A percentile compares a stretch with the other conserved stretches of the same genome.
phyloP scores from a whole-genome alignment of 2,329 filamentous ascomycete species.

The Apiospora saccharicola region DNA sequence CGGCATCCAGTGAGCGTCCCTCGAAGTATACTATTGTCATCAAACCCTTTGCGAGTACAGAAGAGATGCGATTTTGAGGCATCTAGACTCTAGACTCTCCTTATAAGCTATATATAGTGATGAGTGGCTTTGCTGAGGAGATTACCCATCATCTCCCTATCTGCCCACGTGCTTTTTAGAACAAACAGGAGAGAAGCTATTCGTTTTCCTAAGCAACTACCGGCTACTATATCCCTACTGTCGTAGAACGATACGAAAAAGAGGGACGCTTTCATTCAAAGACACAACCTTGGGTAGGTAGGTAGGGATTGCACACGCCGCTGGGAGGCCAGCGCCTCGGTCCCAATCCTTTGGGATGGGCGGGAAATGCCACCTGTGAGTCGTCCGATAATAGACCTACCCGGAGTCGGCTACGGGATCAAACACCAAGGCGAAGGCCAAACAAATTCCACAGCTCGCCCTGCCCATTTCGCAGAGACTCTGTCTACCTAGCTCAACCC shows the following conservation, averaged over 20 bases:
- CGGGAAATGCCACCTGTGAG: background rate
- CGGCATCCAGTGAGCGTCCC: too few species aligned
- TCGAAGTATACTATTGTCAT: background rate
- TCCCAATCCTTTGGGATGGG: background rate
- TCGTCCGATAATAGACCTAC: background rate
- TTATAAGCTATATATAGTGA: background rate
- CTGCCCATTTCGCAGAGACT: background rate
- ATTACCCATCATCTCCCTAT: background rate
- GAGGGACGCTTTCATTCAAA: background rate
- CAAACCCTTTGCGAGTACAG: background rate
- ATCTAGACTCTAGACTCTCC: too few species aligned
- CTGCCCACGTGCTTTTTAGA: background rate
- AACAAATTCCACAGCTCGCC: background rate
- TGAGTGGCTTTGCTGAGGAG: background rate
- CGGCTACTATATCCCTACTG: background rate
- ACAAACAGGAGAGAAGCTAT: background rate
- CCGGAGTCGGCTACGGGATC: background rate
- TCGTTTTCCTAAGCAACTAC: background rate
- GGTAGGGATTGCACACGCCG: background rate
- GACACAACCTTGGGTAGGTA: background rate
- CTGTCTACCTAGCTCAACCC: too few species aligned
- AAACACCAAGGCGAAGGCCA: background rate
- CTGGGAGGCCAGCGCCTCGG: background rate
- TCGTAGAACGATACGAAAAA: background rate
- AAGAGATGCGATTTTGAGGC: too few species aligned